Evolutionary conservation across 192 early-diverging fungal genomes (phyloP), one percentile per base, ranked within the genome.

Genomic region (Coemansia sp.): DNA sequence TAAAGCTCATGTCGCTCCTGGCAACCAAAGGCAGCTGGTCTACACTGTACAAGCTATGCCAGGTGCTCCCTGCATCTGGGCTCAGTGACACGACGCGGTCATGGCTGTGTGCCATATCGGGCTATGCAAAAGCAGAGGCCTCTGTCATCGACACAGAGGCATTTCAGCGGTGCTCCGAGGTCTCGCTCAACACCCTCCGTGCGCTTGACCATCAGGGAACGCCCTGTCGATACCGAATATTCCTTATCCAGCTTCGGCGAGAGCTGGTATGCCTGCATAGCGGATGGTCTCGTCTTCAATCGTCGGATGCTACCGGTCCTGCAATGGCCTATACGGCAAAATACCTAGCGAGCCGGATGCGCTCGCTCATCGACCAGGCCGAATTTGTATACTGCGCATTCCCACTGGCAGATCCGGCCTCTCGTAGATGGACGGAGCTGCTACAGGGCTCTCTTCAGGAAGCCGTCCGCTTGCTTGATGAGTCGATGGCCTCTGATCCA

Each of bases 241-340:
- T 47, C 16, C 20, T 74, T 12, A 27, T 74, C 10, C 64, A 67
- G 51, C 47, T 74, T 38, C 63, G 59, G 3, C 36, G 26, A 13
- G 70, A 62, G 27, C 10, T 59, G 9, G 51, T 55, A 3, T 21
- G 34, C 5, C 26, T 63, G 14, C 19, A 58, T 7, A 14, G 45
- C 32, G 49, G 41, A 42, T 63, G 63, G 54, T 33, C 13, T 4
- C 46, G 12, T 10, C 23, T 44, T 10, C 28, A 26, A 1, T 10
- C 32, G 12, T 22, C 22, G 0, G n/a, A n/a, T 0, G 10, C 25
- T 4, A 6, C 25, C 7, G 44, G 51, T 14, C 64, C 70, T 9
- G 56, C 64, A 0, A 27, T 25, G 1, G 13, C 17, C 7, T 33
- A 46, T 19, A 23, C 36, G 4, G 42, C 35, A 19, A 57, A 42